Percentiles rank a stretch among this genome's conserved stretches.
Evolutionary conservation across 768 basidiomycete genomes (phyloP).

Genomic region (Lactarius hatsudake): DNA sequence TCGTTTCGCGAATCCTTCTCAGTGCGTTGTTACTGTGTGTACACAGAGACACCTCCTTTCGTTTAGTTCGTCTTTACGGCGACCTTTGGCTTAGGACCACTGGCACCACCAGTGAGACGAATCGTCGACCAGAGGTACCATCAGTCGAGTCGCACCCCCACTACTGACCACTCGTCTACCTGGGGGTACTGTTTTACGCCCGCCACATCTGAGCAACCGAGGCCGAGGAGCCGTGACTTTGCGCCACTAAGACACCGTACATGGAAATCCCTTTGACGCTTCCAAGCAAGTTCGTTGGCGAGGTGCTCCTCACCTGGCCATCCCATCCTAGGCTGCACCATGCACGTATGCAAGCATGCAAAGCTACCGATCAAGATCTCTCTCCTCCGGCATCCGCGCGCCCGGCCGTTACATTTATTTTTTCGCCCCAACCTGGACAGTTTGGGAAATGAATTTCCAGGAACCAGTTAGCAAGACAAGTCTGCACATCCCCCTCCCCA

Average conservation of each 20-base stretch:
- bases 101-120: neutral
- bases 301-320: neutral
- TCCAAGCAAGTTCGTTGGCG: neutral
- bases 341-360: neutral
- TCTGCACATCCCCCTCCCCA: neutral
- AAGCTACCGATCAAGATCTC: neutral
- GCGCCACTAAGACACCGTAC: neutral
- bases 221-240: neutral
- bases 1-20: neutral
- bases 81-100: neutral
- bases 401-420: neutral
- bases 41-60: neutral
- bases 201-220: neutral
- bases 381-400: neutral
- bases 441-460: constrained; percentile 11
- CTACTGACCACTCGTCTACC: neutral
- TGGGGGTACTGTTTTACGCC: neutral
- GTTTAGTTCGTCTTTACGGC: neutral
- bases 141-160: neutral
- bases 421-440: too few relatives aligned
- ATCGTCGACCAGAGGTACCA: neutral
- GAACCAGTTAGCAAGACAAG: neutral
- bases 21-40: neutral
- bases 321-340: neutral
- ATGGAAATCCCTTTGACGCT: constrained; percentile 1